Base-by-base conservation (phyloP, 164 flowering plant genomes). In the Sextonia rubra region DNA sequence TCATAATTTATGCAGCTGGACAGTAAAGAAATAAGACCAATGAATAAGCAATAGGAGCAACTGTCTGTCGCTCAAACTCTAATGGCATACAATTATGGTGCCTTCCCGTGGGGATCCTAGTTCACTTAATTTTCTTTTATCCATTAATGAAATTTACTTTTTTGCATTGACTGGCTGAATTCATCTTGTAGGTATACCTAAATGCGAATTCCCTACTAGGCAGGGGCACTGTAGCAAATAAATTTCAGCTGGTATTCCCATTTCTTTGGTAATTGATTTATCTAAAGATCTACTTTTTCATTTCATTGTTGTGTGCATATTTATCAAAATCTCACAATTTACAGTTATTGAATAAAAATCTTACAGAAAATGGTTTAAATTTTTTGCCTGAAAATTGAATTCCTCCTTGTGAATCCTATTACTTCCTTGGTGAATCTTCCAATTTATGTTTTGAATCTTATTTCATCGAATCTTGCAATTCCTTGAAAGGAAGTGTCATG, bases 221-320 rank as follows among this genome's bases (percentile, higher is more conserved):
- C 66, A 71, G 60, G 30, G 72, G 77, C 73, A 47, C 63, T 55
- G 55, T 48, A 24, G 74, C 81, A 77, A 75, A 71, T 74, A 49
- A 69, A 71, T 75, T 78, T 80, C 84, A 83, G 85, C 85, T 87
- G 96, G 97, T 90, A 92, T 80, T 83, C 71, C 77, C 86, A 82
- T 78, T 79, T 77, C 81, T 85, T 84, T 80, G 84, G 84, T 83
- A 86, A 81, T 82, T 73, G 27, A 20, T 71, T 44, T n/a, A 14
- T 23, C 48, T 56, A 47, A n/a, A 7, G 12, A 52, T 63, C 23
- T 7, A n/a, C 15, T 47, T 26, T 69, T 61, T 23, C 52, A 22
- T 48, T 30, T 37, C 32, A 20, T 32, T 70, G 14, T 20, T 18
- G 9, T 32, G n/a, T 32, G 25, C 25, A 44, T 11, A 44, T 20